phyloP scores from a whole-genome alignment of 1,284 basidiomycete genomes.

The Ganoderma multipileum region DNA sequence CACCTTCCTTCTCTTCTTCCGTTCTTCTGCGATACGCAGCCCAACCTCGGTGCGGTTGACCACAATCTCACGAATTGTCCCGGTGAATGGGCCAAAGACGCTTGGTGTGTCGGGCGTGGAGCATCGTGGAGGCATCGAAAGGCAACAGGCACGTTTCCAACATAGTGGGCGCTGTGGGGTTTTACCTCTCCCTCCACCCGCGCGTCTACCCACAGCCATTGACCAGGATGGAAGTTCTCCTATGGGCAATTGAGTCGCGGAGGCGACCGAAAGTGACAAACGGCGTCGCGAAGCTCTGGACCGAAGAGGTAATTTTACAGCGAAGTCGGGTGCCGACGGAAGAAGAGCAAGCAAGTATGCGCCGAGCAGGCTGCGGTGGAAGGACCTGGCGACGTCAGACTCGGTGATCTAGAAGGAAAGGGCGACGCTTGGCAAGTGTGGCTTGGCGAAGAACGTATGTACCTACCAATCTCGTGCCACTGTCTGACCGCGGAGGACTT shows the following conservation, averaged over 20 bases:
- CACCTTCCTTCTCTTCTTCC: neutral
- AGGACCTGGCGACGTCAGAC: neutral
- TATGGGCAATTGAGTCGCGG: neutral
- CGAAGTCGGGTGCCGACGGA: slow-evolving; percentile 4
- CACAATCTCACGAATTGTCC: slow-evolving; percentile 16
- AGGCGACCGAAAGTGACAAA: neutral
- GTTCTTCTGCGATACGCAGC: slow-evolving; percentile 5
- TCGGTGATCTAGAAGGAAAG: neutral
- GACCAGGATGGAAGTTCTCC: neutral
- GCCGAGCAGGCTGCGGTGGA: neutral
- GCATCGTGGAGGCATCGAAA: slow-evolving; percentile 15
- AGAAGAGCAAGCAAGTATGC: neutral
- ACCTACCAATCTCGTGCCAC: neutral
- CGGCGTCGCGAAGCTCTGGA: neutral
- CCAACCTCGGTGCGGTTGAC: slow-evolving; percentile 1
- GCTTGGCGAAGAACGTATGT: neutral
- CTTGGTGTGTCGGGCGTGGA: slow-evolving; percentile 1
- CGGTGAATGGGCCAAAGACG: slow-evolving; percentile 8
- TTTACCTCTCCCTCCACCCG: no score
- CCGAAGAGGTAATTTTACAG: neutral
- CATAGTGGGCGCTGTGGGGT: slow-evolving; percentile 1
- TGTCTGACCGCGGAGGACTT: neutral
- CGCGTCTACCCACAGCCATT: neutral
- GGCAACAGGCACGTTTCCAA: slow-evolving; percentile 17
- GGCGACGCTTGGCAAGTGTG: neutral